Percentiles rank a stretch among this genome's conserved stretches.
Conservation (phyloP, 139 green algal genomes). For the Parachlorella kessleri region DNA sequence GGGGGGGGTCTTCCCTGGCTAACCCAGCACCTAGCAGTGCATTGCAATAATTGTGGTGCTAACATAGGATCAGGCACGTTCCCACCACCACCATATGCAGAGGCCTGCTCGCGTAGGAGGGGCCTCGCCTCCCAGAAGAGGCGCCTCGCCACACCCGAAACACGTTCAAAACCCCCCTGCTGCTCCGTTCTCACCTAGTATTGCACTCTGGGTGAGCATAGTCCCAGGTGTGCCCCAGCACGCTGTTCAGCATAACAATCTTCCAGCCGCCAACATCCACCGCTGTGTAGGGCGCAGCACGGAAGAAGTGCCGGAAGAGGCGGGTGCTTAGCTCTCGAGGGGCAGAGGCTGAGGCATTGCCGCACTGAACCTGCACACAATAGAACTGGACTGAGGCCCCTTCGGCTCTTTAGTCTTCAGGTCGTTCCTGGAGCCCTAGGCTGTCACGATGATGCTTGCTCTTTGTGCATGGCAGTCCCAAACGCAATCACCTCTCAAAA, state of each 20-base stretch:
- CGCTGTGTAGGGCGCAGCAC: neutral
- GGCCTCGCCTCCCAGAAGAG: neutral
- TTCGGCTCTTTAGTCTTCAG: too few relatives aligned
- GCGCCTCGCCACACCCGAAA: neutral
- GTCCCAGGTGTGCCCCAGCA: constrained; percentile 23
- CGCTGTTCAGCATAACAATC: constrained; percentile 4
- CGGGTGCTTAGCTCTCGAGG: neutral
- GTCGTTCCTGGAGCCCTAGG: too few relatives aligned
- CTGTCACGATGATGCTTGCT: too few relatives aligned
- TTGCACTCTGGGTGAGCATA: neutral
- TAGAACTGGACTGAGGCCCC: too few relatives aligned
- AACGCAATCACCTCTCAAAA: too few relatives aligned
- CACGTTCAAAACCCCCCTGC: neutral
- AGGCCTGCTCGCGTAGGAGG: neutral
- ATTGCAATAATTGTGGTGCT: too few relatives aligned
- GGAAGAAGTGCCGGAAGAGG: constrained; percentile 4
- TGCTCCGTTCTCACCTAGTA: neutral
- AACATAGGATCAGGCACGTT: too few relatives aligned
- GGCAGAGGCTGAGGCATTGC: neutral
- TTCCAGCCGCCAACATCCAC: constrained; percentile 19
- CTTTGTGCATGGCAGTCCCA: too few relatives aligned
- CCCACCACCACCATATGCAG: too few relatives aligned
- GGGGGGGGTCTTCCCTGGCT: too few relatives aligned
- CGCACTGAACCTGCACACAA: neutral
- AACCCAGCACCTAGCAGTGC: too few relatives aligned